A percentile compares a stretch with the other conserved stretches of the same genome.
Evolutionary conservation across 345 rosid genomes (phyloP).

Genomic region (Euphorbia peplus): DNA sequence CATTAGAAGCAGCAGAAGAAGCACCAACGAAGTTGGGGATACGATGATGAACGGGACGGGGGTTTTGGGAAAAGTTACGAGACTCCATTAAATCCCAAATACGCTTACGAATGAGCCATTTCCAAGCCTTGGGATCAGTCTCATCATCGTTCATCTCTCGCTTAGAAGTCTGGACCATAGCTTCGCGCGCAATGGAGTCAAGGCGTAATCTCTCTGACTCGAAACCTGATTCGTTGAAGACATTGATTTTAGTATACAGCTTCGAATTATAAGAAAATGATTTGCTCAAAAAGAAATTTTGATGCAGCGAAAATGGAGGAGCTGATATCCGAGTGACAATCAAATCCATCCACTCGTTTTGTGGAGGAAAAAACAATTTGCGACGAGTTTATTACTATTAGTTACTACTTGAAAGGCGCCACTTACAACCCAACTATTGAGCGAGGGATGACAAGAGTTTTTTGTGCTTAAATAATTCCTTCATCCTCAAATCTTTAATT

Average conservation of each 20-base stretch:
- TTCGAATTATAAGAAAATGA: conserved; percentile 9
- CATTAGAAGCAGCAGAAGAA: conserved; percentile 62
- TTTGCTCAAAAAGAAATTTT: conserved; percentile 8
- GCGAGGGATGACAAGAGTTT: too few species aligned
- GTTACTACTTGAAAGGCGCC: too few species aligned
- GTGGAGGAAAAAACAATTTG: neutral
- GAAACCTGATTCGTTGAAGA: conserved; percentile 52
- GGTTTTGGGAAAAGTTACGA: conserved; percentile 61
- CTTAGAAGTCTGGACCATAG: conserved; percentile 62
- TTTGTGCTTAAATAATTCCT: too few species aligned
- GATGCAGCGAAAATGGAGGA: conserved; percentile 28
- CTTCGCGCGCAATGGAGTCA: conserved; percentile 60
- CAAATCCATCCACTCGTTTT: conserved; percentile 22
- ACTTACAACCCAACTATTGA: too few species aligned
- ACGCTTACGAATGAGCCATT: conserved; percentile 74
- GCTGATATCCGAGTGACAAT: conserved; percentile 40
- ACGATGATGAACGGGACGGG: conserved; percentile 86
- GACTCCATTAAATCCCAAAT: conserved; percentile 92
- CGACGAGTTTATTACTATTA: too few species aligned
- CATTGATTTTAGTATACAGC: conserved; percentile 22
- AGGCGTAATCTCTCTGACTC: conserved; percentile 63
- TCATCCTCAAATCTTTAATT: too few species aligned
- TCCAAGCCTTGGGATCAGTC: conserved; percentile 77
- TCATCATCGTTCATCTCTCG: conserved; percentile 35
- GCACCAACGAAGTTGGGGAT: conserved; percentile 94